Base-by-base conservation (phyloP, 441 rosid species). In the Macaranga tanarius region DNA sequence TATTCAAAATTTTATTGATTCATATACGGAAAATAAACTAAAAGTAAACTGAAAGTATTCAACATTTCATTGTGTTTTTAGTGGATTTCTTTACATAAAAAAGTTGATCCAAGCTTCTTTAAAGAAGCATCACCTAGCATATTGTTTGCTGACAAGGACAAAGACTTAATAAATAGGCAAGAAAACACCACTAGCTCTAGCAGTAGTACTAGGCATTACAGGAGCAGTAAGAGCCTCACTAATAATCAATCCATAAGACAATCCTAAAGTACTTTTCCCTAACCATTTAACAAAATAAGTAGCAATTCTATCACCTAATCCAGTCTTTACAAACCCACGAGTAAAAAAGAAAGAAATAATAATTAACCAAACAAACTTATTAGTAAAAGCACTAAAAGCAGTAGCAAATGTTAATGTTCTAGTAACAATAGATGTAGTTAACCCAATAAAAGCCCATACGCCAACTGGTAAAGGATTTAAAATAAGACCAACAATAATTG, bases 261-360 rank as follows among this genome's bases (percentile, higher is more conserved):
- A n/a, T n/a, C n/a, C n/a, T n/a, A n/a, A n/a, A n/a, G n/a, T n/a
- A n/a, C n/a, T n/a, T n/a, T n/a, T n/a, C n/a, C n/a, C n/a, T n/a
- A n/a, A n/a, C n/a, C n/a, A n/a, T n/a, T n/a, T n/a, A n/a, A n/a
- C n/a, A n/a, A n/a, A n/a, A n/a, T n/a, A n/a, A n/a, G n/a, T n/a
- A n/a, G n/a, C n/a, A n/a, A n/a, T n/a, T n/a, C n/a, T n/a, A n/a
- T n/a, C n/a, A n/a, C n/a, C n/a, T n/a, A n/a, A n/a, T n/a, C n/a
- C n/a, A n/a, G n/a, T n/a, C n/a, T n/a, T n/a, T n/a, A n/a, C n/a
- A n/a, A n/a, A n/a, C n/a, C n/a, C 99, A 25, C 99, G 96, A 34
- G 99, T 97, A 67, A 94, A 94, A 83, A 94, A 94, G 90, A 92
- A 94, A 22, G 99, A 92, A 72, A 94, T 90, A 13, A 92, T 97